Percentiles rank a stretch among this genome's conserved stretches.
phyloP scores from a whole-genome alignment of 768 basidiomycete species.

The Hemileccinum impolitum region DNA sequence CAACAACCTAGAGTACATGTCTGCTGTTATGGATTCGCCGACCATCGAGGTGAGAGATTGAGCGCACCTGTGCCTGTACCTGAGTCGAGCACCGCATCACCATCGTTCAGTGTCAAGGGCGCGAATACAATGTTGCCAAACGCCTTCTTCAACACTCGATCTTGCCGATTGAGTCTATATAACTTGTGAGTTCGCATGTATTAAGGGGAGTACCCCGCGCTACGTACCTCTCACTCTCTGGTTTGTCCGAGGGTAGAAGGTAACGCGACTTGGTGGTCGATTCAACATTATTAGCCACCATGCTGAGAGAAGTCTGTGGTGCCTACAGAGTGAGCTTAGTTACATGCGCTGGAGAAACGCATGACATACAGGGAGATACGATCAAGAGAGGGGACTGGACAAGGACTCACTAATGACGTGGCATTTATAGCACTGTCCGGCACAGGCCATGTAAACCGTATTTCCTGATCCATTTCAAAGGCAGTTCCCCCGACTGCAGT shows the following conservation, averaged over 20 bases:
- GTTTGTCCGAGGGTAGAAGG: neutral
- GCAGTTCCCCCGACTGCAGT: no score
- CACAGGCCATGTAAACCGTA: no score
- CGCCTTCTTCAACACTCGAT: neutral
- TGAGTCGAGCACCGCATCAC: conserved; percentile 1
- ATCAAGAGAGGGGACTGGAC: no score
- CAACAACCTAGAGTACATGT: neutral
- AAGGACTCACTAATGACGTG: no score
- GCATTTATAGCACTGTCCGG: no score
- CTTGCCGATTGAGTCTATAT: neutral
- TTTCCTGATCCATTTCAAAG: no score
- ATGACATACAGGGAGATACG: no score
- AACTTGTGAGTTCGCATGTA: neutral
- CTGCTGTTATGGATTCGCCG: neutral
- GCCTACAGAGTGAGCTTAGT: no score
- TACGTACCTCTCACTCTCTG: neutral
- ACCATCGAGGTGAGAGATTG: neutral
- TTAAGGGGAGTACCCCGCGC: no score
- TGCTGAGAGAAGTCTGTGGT: no score
- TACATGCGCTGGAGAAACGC: no score
- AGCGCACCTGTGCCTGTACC: neutral
- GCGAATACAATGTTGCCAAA: neutral
- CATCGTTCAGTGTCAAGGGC: neutral
- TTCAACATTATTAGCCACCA: no score
- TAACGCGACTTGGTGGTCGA: neutral